These are phyloP conservation scores for Echria macrotheca DNA, from an alignment of 495 filamentous ascomycete species.

Conservation along the genomic window DNA sequence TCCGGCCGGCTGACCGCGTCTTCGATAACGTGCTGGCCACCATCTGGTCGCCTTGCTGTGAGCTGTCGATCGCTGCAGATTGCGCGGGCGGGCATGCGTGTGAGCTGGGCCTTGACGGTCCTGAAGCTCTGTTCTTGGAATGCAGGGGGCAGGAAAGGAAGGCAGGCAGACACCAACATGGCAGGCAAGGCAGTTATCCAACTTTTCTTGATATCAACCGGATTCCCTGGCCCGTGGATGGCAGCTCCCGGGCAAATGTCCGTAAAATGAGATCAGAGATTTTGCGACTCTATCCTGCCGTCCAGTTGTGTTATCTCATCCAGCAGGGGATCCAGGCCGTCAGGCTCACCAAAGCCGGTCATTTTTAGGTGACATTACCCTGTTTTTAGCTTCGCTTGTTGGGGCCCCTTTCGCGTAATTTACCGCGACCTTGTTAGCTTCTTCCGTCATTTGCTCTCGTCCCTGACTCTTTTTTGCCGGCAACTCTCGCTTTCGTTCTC, in stretches of 20 bases:
- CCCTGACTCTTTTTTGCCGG: conserved; percentile 12
- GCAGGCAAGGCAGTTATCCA: neutral
- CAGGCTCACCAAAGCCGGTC: neutral
- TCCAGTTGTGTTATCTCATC: neutral
- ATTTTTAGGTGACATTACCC: conserved; percentile 4
- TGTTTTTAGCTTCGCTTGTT: conserved; percentile 15
- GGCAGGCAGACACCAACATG: neutral
- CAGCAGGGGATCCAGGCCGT: neutral
- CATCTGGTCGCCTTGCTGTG: neutral
- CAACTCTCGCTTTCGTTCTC: neutral
- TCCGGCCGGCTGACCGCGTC: neutral
- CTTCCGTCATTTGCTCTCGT: conserved; percentile 21
- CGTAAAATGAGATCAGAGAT: conserved; percentile 3
- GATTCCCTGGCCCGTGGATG: neutral
- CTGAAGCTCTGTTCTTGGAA: conserved; percentile 1
- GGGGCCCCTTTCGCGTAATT: conserved; percentile 12
- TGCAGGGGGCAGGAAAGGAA: neutral
- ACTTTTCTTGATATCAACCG: conserved; percentile 8
- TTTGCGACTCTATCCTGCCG: neutral
- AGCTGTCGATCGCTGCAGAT: conserved; percentile 12
- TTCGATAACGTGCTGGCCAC: neutral
- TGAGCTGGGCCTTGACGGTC: neutral
- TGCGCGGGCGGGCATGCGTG: neutral
- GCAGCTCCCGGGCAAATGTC: neutral
- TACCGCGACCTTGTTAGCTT: conserved; percentile 12